phyloP scores from a whole-genome alignment of 2,329 filamentous ascomycete genomes.

The Apiospora aurea region DNA sequence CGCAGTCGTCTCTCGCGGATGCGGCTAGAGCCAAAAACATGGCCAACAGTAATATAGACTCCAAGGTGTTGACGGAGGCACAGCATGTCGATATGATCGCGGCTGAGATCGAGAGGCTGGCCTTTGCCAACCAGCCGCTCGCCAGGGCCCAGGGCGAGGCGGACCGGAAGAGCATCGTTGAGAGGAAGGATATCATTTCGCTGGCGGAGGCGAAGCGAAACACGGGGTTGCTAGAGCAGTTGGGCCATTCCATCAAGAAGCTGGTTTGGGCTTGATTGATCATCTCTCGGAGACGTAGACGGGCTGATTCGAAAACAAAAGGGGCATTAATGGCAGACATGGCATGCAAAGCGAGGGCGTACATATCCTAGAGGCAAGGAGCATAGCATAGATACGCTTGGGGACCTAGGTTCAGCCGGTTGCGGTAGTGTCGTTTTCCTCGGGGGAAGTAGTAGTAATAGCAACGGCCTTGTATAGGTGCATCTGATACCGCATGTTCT shows the following conservation, averaged over 20 bases:
- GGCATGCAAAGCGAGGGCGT: not conserved
- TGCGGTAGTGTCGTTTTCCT: not conserved
- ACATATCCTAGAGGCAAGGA: conserved; percentile 15
- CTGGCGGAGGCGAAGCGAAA: conserved; percentile 85
- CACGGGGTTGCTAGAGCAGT: conserved; percentile 84
- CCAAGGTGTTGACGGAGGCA: conserved; percentile 57
- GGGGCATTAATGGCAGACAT: not conserved
- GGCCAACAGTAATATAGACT: conserved; percentile 47
- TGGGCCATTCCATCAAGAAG: conserved; percentile 92
- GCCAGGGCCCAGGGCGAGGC: conserved; percentile 49
- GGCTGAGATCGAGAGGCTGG: conserved; percentile 76
- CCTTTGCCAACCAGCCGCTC: conserved; percentile 55
- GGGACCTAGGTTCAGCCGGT: conserved; percentile 3
- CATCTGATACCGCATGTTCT: conserved; percentile 95
- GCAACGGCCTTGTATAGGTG: conserved; percentile 71
- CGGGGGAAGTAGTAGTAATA: not conserved
- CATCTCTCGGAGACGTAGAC: not conserved
- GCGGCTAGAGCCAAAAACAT: conserved; percentile 32
- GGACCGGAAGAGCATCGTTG: conserved; percentile 54
- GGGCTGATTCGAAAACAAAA: not conserved
- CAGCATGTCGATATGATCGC: conserved; percentile 71
- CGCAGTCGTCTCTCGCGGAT: conserved; percentile 61
- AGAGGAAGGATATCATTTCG: conserved; percentile 77
- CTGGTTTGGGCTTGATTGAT: conserved; percentile 75
- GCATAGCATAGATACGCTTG: conserved; percentile 9